Base-by-base conservation (phyloP, 2,329 filamentous ascomycete species). In the Arthrocladium fulminans region DNA sequence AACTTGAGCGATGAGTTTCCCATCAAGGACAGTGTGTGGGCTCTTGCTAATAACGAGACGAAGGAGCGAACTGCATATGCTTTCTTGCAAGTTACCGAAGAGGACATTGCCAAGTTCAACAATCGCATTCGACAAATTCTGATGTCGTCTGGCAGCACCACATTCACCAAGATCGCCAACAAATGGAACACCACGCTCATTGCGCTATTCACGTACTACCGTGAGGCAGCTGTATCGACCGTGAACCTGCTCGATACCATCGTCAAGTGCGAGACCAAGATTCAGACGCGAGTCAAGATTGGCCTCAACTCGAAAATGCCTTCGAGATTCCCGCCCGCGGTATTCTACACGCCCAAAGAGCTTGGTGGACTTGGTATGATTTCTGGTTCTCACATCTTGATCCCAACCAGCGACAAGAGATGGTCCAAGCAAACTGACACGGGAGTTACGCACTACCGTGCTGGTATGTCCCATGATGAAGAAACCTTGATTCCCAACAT, bases 131-230 rank as follows among this genome's bases (percentile, higher is more conserved):
- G 92, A 51, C 92, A 98, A 63, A 98, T 98, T 63, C 76, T 98
- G 49, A 98, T 98, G 92, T 97, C 90, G 9, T 97, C 92, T 50
- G 94, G 92, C n/a, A 95, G 88, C 3, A 98, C 92, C 0, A 98
- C 92, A 0, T 98, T 98, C 70, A 98, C 92, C 39, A 98, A 98
- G 77, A 98, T 98, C 62, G 92, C 94, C 40, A 98, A 98, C 71
- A 98, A 98, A 71, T 98, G 94, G 92, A 98, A 98, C 68, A 98
- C 92, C 0, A 92, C 88, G 1, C 69, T 98, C 57, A 98, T 98
- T 61, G 89, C 92, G 0, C 77, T 98, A 22, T 98, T 98, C 70
- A 97, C 92, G 0, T 98, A 98, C 68, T 98, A 98, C 64, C 87
- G 92, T 65, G 92, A 98, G 65, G 92, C 92, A 41, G 92, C 92